Base-by-base conservation (phyloP, 1,284 basidiomycete genomes). In the Athelia sp. region DNA sequence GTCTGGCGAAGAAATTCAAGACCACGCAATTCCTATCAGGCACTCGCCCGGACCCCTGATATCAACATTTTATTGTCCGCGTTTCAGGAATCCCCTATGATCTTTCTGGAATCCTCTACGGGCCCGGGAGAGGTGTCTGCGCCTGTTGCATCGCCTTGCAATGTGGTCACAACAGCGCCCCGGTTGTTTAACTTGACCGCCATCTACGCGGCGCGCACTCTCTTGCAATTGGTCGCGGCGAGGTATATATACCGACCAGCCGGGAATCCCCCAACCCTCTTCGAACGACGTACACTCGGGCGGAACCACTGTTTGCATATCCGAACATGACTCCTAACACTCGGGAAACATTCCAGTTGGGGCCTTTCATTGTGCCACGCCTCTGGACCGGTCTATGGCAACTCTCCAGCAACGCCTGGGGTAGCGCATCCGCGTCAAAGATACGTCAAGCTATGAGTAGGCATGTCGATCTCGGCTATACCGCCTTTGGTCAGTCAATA, bases 311-410 rank as follows among this genome's bases (percentile, higher is more conserved):
- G 32, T 17, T n/a, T 40, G 36, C 36, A 40, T 17, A 21, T 40
- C n/a, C 36, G n/a, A 40, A n/a, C 19, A 40, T 40, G 36, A 8
- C 36, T 40, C 36, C 19, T n/a, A 17, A 34, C 45, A 13, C 40
- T 13, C 62, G 58, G 45, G 84, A 86, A 66, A 76, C 75, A 1
- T 82, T 84, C 59, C 62, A 62, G 42, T 73, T 90, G 6, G 87
- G 87, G 3, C 74, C 79, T 3, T 75, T 81, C 58, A 62, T 64
- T 26, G 74, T 75, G 11, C 83, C 88, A 19, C 79, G 88, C 47
- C 63, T 91, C 44, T 89, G 82, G 78, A 81, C 77, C 9, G 88
- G 88, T 8, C 75, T 91, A 8, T 91, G 88, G 88, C 89, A 91
- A 56, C 76, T 91, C 32, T 90, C 88, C 14, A 84, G 82, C 62